phyloP scores from a whole-genome alignment of 2,329 filamentous ascomycete species.

The Pseudogymnoascus sp. region DNA sequence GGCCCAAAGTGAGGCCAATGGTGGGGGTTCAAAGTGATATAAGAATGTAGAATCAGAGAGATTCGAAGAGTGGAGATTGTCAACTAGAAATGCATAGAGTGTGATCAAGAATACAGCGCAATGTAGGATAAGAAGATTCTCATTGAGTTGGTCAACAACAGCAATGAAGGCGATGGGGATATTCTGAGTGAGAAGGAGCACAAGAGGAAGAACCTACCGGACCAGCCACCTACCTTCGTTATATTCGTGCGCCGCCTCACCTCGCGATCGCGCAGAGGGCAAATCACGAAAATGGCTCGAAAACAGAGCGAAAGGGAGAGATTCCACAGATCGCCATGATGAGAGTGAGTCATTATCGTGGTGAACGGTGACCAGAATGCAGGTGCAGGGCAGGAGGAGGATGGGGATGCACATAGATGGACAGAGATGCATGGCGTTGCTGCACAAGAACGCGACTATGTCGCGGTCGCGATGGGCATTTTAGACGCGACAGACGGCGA shows the following conservation, averaged over 20 bases:
- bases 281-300: slow-evolving; percentile 5
- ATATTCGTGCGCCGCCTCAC: slow-evolving; percentile 5
- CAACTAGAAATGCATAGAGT: slow-evolving; percentile 1
- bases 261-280: slow-evolving; percentile 8
- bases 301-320: slow-evolving; percentile 8
- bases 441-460: slow-evolving; percentile 9
- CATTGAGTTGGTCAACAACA: slow-evolving; percentile 10
- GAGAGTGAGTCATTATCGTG: slow-evolving; percentile 4
- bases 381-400: neutral
- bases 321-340: slow-evolving; percentile 7
- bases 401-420: neutral
- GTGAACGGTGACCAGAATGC: slow-evolving; percentile 4
- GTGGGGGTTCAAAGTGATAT: neutral
- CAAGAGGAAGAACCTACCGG: slow-evolving; percentile 1
- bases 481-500: slow-evolving; percentile 6
- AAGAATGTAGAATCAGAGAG: neutral
- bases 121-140: neutral
- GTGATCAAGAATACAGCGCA: neutral
- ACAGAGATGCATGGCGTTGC: neutral
- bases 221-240: neutral
- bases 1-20: slow-evolving; percentile 1
- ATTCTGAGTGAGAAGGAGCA: slow-evolving; percentile 1
- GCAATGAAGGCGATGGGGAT: neutral
- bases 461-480: slow-evolving; percentile 6
- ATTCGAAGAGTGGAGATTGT: neutral